Percentiles rank a stretch among this genome's conserved stretches.
phyloP scores from a whole-genome alignment of 2,329 filamentous ascomycete species.

The Phoma sp. region DNA sequence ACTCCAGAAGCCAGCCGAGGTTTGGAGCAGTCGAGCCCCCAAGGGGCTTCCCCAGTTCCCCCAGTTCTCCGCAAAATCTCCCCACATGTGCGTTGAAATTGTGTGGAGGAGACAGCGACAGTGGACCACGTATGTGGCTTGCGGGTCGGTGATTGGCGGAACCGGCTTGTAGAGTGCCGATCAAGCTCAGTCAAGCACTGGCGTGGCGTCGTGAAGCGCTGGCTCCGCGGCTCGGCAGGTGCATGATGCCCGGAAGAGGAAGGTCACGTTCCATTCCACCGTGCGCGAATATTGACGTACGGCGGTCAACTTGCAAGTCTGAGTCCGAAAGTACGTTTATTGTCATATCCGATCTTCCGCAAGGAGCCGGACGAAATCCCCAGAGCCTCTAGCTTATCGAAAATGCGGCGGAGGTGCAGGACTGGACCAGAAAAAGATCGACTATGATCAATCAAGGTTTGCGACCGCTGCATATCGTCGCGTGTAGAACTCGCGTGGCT shows the following conservation, averaged over 20 bases:
- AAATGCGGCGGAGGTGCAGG: background rate
- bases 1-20: slow-evolving; percentile 10
- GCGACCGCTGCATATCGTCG: background rate
- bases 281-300: background rate
- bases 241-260: background rate
- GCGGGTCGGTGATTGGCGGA: background rate
- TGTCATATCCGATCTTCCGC: background rate
- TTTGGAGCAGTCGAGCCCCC: background rate
- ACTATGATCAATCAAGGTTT: background rate
- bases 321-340: background rate
- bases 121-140: background rate
- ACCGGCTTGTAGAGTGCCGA: background rate
- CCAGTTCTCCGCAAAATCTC: slow-evolving; percentile 11
- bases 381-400: background rate
- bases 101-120: background rate
- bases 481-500: background rate
- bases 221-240: slow-evolving; percentile 9
- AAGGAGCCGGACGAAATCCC: background rate
- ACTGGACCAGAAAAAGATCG: background rate
- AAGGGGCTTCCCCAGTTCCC: slow-evolving; percentile 8
- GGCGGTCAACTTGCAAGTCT: background rate
- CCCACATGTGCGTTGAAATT: background rate
- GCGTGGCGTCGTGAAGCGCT: slow-evolving; percentile 3
- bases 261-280: background rate
- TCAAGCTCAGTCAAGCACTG: slow-evolving; percentile 13